Evolutionary conservation across 2,329 filamentous ascomycete species (phyloP).

Genomic region (Fusarium sp.): DNA sequence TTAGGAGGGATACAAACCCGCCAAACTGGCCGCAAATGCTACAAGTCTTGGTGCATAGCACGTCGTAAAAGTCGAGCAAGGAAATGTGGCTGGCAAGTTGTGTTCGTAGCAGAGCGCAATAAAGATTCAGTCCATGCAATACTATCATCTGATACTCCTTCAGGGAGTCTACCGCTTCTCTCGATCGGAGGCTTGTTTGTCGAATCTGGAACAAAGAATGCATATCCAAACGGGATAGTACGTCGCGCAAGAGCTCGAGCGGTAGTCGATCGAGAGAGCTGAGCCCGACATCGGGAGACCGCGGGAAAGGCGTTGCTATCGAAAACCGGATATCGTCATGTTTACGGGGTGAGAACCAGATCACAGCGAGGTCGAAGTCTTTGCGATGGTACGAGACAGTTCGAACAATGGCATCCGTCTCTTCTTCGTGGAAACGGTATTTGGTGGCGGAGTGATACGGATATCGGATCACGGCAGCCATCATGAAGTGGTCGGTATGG

Average conservation of each 20-base stretch:
- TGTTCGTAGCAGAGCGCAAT: conserved; percentile 50
- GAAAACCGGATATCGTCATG: neutral
- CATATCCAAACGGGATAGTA: conserved; percentile 47
- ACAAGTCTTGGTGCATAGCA: conserved; percentile 47
- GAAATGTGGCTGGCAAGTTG: conserved; percentile 40
- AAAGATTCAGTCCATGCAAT: conserved; percentile 46
- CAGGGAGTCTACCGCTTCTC: conserved; percentile 44
- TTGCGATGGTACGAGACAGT: neutral
- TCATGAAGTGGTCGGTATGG: too few species aligned
- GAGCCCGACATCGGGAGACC: neutral
- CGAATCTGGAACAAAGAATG: conserved; percentile 48
- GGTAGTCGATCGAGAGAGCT: neutral
- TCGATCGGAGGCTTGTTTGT: conserved; percentile 45
- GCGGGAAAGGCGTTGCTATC: neutral
- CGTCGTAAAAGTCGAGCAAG: conserved; percentile 43
- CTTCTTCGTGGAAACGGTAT: neutral
- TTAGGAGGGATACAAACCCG: conserved; percentile 41
- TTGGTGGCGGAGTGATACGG: neutral
- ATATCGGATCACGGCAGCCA: too few species aligned
- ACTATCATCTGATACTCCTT: conserved; percentile 44
- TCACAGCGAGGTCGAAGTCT: neutral
- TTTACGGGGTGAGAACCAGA: neutral
- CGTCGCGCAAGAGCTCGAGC: conserved; percentile 21
- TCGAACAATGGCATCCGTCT: neutral
- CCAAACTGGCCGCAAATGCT: conserved; percentile 43